phyloP scores from a whole-genome alignment of 2,329 filamentous ascomycete genomes.

The Fusarium anguioides region DNA sequence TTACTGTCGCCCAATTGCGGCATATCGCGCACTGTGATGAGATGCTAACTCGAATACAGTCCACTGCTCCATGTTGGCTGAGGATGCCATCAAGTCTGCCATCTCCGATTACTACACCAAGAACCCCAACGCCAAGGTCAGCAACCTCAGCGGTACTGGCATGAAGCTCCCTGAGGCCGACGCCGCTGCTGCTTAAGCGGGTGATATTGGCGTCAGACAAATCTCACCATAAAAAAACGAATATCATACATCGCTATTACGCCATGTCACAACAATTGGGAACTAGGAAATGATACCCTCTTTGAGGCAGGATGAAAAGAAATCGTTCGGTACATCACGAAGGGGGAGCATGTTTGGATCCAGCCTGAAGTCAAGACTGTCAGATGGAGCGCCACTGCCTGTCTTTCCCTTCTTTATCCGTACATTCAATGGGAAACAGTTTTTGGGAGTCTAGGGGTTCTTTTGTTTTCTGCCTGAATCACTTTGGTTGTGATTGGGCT shows the following conservation, averaged over 20 bases:
- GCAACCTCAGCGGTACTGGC: conserved; percentile 80
- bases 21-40: conserved; percentile 25
- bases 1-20: conserved; percentile 2
- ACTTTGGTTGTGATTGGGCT: conserved; percentile 20
- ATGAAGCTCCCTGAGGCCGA: conserved; percentile 71
- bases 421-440: conserved; percentile 30
- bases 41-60: conserved; percentile 63
- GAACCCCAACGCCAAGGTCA: conserved; percentile 79
- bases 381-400: conserved; percentile 19
- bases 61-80: conserved; percentile 91
- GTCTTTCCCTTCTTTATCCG: conserved; percentile 27
- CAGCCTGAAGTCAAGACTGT: conserved; percentile 20
- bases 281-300: conserved; percentile 46
- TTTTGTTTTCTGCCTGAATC: conserved; percentile 34
- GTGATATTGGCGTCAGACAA: background rate
- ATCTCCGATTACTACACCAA: conserved; percentile 92
- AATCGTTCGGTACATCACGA: conserved; percentile 6
- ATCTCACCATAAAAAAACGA: conserved; percentile 12
- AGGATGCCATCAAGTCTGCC: conserved; percentile 91
- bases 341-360: conserved; percentile 14
- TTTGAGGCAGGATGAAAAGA: conserved; percentile 34
- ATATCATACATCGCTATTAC: conserved; percentile 15
- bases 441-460: conserved; percentile 44
- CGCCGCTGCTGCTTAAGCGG: conserved; percentile 48
- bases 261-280: conserved; percentile 26